These are phyloP conservation scores for Nakazawaea anatomiae DNA, from an alignment of 805 yeast species.

Conservation along the genomic window DNA sequence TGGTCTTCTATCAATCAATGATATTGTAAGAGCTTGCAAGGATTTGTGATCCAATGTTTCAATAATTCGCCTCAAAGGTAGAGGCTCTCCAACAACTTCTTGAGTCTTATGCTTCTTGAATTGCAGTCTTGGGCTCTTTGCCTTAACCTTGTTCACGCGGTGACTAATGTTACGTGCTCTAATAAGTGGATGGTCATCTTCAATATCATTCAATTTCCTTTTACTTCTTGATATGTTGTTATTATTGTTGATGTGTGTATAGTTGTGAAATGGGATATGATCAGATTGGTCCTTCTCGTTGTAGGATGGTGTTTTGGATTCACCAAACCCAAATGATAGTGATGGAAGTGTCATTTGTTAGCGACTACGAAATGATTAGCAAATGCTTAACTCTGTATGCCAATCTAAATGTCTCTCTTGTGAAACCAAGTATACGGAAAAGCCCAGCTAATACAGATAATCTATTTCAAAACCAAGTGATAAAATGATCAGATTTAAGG, in stretches of 20 bases:
- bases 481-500: no score
- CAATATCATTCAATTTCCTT: neutral
- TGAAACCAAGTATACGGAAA: no score
- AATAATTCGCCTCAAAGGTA: slow-evolving; percentile 59
- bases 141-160: neutral
- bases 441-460: no score
- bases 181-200: neutral
- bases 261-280: neutral
- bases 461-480: no score
- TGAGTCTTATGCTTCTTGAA: slow-evolving; percentile 29
- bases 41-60: slow-evolving; percentile 60
- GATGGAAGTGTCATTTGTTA: slow-evolving; percentile 5
- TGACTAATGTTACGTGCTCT: neutral
- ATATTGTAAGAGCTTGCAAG: slow-evolving; percentile 45
- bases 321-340: slow-evolving; percentile 5
- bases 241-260: neutral
- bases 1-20: slow-evolving; percentile 55
- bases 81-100: slow-evolving; percentile 46
- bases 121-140: slow-evolving; percentile 9
- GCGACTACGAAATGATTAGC: no score
- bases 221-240: neutral
- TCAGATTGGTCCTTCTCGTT: neutral
- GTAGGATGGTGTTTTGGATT: neutral
- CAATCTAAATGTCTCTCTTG: no score
- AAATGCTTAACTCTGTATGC: no score